These are phyloP conservation scores for Xylaria arbuscula DNA, from an alignment of 2,329 filamentous ascomycete genomes.

Conservation along the genomic window DNA sequence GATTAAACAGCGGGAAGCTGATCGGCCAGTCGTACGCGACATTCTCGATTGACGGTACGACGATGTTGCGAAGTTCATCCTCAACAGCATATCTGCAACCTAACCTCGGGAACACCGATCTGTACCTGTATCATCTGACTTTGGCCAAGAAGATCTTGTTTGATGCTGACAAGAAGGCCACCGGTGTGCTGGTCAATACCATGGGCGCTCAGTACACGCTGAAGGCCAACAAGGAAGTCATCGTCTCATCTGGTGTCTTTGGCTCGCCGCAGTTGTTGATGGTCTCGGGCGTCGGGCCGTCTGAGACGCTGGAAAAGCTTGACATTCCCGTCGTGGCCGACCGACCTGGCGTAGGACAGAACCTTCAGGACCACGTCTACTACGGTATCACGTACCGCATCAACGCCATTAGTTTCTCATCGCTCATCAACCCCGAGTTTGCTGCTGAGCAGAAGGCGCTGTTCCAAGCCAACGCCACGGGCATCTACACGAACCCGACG, in stretches of 20 bases:
- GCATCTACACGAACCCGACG: constrained; percentile 45
- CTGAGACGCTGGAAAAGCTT: constrained; percentile 48
- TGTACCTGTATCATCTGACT: constrained; percentile 36
- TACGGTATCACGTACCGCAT: constrained; percentile 51
- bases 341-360: constrained; percentile 70
- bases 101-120: constrained; percentile 33
- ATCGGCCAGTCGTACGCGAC: constrained; percentile 38
- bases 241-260: constrained; percentile 73
- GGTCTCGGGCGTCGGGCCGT: constrained; percentile 54
- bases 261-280: constrained; percentile 67
- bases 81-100: constrained; percentile 37
- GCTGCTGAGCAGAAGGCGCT: constrained; percentile 41
- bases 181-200: constrained; percentile 36
- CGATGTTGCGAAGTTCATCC: constrained; percentile 37
- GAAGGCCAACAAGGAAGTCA: constrained; percentile 37
- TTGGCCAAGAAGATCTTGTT: constrained; percentile 40
- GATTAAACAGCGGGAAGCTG: constrained; percentile 57
- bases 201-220: constrained; percentile 31
- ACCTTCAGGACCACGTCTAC: constrained; percentile 65
- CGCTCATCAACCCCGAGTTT: constrained; percentile 44
- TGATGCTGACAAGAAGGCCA: constrained; percentile 36
- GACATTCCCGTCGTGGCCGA: constrained; percentile 64
- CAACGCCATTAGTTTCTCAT: constrained; percentile 49
- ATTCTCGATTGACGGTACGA: constrained; percentile 38
- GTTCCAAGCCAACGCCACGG: constrained; percentile 45